Evolutionary conservation across 129 eudicot species (phyloP), one percentile per base, ranked within the genome.

Genomic region (Saposhnikovia divaricata): DNA sequence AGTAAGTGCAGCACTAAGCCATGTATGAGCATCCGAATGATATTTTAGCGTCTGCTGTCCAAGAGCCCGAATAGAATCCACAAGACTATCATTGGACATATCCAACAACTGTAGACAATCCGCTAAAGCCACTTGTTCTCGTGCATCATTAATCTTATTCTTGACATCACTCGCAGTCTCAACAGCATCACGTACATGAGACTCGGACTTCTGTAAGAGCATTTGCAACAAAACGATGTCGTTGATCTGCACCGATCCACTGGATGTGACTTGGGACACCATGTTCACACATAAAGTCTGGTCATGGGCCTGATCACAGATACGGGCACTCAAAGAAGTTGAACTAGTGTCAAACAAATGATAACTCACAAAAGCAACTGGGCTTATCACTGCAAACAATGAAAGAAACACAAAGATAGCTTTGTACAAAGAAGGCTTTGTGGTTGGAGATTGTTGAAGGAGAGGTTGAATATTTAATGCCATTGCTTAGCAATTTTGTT

Each of bases 231-330:
- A 42, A 55, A 42, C 70, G 4, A 74, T 70, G 18, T 74, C 40
- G 42, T 25, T 76, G 15, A 39, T 63, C 34, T 66, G 57, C 18
- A 74, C 25, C 21, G 57, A 10, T 3, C 82, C 77, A 18, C 11
- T 61, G 15, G 75, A 44, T 8, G 83, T 40, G 1, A 79, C 55
- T 44, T 79, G 83, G 2, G 85, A 74, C 66, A 85, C 85, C 80
- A 74, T 50, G 1, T 59, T 45, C 19, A 27, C 19, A 57, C 88
- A 85, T 25, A 80, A 82, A 9, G 68, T 28, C 23, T 16, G 81
- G n/a, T 85, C 88, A 15, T 34, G 81, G 55, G 85, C 81, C 55
- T 63, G 55, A 55, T 78, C 80, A 74, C 88, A 85, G 6, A 85
- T 5, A 9, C n/a, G 69, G 46, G 75, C 34, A 15, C 42, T 39